phyloP scores from a whole-genome alignment of 768 basidiomycete genomes.

The Chalciporus piperatus region DNA sequence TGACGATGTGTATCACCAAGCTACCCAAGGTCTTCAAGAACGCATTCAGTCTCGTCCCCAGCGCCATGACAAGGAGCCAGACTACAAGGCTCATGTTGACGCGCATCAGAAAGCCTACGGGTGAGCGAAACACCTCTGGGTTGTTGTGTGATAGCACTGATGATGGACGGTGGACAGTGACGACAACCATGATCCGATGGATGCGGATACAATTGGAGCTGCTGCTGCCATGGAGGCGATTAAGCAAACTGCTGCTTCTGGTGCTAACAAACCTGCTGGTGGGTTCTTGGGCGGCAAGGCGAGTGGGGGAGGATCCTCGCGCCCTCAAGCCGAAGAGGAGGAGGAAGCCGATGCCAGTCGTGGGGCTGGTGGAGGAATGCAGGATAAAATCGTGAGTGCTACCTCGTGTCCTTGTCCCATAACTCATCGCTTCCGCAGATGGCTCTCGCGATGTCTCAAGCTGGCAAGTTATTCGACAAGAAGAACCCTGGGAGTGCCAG shows the following conservation, averaged over 20 bases:
- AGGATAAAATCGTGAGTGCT: slow-evolving; percentile 29
- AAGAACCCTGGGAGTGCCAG: slow-evolving; percentile 19
- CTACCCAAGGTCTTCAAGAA: slow-evolving; percentile 23
- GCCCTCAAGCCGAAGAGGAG: slow-evolving; percentile 7
- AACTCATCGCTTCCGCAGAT: slow-evolving; percentile 14
- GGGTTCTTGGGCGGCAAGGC: slow-evolving; percentile 10
- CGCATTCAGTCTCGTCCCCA: slow-evolving; percentile 18
- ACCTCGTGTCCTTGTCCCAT: not conserved
- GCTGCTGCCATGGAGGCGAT: slow-evolving; percentile 32
- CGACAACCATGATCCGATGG: slow-evolving; percentile 26
- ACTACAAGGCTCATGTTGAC: slow-evolving; percentile 19
- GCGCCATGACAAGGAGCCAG: slow-evolving; percentile 8
- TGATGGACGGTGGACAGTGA: slow-evolving; percentile 5
- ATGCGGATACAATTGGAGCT: slow-evolving; percentile 22
- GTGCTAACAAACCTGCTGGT: slow-evolving; percentile 13
- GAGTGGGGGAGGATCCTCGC: not conserved
- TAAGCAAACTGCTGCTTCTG: slow-evolving; percentile 22
- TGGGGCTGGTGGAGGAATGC: slow-evolving; percentile 19
- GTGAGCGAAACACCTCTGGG: slow-evolving; percentile 12
- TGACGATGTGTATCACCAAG: slow-evolving; percentile 17
- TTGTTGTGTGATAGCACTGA: not conserved
- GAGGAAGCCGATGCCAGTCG: slow-evolving; percentile 7
- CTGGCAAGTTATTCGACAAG: slow-evolving; percentile 32
- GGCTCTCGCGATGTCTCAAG: slow-evolving; percentile 31
- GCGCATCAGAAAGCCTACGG: slow-evolving; percentile 33